phyloP scores from a whole-genome alignment of 352 stramenopile species.

The Pilasporangium apinafurcum region DNA sequence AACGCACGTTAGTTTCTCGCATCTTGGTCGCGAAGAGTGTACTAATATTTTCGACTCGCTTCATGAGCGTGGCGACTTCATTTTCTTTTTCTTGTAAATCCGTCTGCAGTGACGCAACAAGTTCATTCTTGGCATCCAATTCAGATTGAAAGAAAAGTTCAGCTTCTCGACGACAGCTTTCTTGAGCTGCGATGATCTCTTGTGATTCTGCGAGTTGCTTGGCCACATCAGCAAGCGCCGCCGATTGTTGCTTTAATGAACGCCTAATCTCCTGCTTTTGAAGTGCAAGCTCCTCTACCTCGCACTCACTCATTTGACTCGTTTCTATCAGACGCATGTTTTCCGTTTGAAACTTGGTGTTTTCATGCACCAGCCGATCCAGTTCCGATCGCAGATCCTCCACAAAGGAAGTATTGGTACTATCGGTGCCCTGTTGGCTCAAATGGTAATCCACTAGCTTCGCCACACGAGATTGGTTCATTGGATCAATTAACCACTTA shows the following conservation, averaged over 20 bases:
- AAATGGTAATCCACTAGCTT: slow-evolving; percentile 45
- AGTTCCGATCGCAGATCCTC: slow-evolving; percentile 53
- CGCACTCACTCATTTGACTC: slow-evolving; percentile 21
- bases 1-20: no score
- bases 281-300: slow-evolving; percentile 14
- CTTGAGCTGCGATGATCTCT: slow-evolving; percentile 28
- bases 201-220: slow-evolving; percentile 21
- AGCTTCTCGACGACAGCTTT: slow-evolving; percentile 42
- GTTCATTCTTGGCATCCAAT: slow-evolving; percentile 27
- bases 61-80: slow-evolving; percentile 21
- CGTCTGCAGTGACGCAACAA: slow-evolving; percentile 31
- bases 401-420: slow-evolving; percentile 6
- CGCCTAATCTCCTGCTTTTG: slow-evolving; percentile 13
- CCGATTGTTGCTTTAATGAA: slow-evolving; percentile 7
- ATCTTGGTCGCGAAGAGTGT: slow-evolving; percentile 4
- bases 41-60: slow-evolving; percentile 5
- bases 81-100: slow-evolving; percentile 44
- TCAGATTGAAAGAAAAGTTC: slow-evolving; percentile 22
- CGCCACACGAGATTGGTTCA: slow-evolving; percentile 38
- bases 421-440: slow-evolving; percentile 17
- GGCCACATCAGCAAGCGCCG: slow-evolving; percentile 3
- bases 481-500: slow-evolving; percentile 43
- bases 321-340: slow-evolving; percentile 32
- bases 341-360: slow-evolving; percentile 51
- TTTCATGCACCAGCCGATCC: slow-evolving; percentile 52